These are phyloP conservation scores for Pichia inconspicua DNA, from an alignment of 1,139 yeast species.

Conservation along the genomic window DNA sequence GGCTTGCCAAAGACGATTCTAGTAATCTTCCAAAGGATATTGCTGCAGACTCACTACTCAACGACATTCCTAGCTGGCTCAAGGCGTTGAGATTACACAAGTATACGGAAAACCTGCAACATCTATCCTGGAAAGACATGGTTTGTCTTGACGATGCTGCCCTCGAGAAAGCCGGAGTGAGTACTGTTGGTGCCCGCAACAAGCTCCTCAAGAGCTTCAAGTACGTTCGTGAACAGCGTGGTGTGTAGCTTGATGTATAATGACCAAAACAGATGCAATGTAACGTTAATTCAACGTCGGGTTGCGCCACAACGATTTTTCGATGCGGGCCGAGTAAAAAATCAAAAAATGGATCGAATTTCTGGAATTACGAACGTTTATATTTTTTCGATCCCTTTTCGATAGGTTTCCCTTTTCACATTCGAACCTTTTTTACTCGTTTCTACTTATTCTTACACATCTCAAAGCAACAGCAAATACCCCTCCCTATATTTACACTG, in stretches of 20 bases:
- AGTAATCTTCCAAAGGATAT: slow-evolving; percentile 51
- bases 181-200: slow-evolving; percentile 91
- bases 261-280: background rate
- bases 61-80: slow-evolving; percentile 88
- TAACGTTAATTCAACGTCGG: too few relatives aligned
- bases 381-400: background rate
- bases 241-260: background rate
- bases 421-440: background rate
- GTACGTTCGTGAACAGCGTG: slow-evolving; percentile 46
- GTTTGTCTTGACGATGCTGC: slow-evolving; percentile 61
- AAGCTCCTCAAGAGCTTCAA: slow-evolving; percentile 88
- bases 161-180: slow-evolving; percentile 73
- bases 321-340: too few relatives aligned
- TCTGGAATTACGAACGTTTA: too few relatives aligned
- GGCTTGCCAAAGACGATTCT: background rate
- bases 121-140: slow-evolving; percentile 71
- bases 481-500: background rate
- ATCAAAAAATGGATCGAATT: too few relatives aligned
- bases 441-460: background rate
- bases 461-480: background rate
- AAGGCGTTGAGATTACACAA: slow-evolving; percentile 84
- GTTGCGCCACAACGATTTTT: too few relatives aligned
- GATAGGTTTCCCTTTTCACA: too few relatives aligned
- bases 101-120: slow-evolving; percentile 77
- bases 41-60: slow-evolving; percentile 54